Evolutionary conservation across 306 rosid genomes (phyloP), one percentile per base, ranked within the genome.

Genomic region (Rosa persica): DNA sequence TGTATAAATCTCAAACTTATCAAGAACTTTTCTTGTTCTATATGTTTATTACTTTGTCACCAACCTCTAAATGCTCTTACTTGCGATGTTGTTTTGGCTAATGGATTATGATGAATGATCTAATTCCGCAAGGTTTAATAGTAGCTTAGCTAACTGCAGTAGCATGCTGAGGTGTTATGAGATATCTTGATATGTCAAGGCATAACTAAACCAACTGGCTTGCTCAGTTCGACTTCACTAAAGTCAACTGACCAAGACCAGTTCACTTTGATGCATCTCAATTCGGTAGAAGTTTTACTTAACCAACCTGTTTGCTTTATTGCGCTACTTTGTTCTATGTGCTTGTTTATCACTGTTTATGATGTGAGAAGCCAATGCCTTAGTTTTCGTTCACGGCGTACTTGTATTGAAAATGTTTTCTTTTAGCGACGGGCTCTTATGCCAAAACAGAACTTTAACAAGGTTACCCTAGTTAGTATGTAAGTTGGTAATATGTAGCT

Each of bases 11-110:
- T 42, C 47, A 42, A 46, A 58, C 60, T 38, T 48, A 25, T 38
- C 15, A 43, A 27, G 38, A 51, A 47, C 30, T 19, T 40, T 39
- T 19, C 40, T 70, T 64, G 57, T 81, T 68, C 70, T 72, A 73
- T 68, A 25, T 62, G 40, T 78, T 64, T 67, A 73, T 78, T 79
- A 46, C 78, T 34, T 68, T 66, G 72, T 51, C 82, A 66, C 83
- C 25, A 54, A 77, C 78, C 78, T 83, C 81, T 79, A 5, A 7
- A 61, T 46, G 44, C 69, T 5, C 4, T 34, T 73, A 19, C 78
- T 20, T 47, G 39, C 74, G 36, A 73, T 19, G 52, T 20, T 42
- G 12, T 36, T 66, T 16, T 39, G 46, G 20, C 27, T 44, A 44
- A 15, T 13, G 13, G 15, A 20, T 22, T 40, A 16, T 48, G 65